Evolutionary conservation across 1,139 yeast genomes (phyloP), one percentile per base, ranked within the genome.

Genomic region (Kluyveromyces sp.): DNA sequence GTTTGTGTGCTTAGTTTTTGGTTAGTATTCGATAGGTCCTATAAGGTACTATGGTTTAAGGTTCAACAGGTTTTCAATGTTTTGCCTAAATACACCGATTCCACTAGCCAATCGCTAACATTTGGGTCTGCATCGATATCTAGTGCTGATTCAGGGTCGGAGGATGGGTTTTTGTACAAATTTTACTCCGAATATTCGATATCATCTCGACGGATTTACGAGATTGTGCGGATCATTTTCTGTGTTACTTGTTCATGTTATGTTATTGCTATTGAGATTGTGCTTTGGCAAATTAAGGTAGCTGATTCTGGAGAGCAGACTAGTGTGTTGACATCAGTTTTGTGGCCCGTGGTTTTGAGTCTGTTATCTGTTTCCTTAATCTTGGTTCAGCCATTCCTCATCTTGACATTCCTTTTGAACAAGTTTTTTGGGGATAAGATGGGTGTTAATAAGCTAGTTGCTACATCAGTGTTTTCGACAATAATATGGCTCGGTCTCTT

Each of bases 361-460:
- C 32, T 47, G 2, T 46, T 63, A 32, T 54, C 61, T 1, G 34
- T 55, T 8, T 46, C 56, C 3, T 41, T 60, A 29, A 56, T 60
- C 5, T 37, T 58, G 32, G 39, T 65, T 3, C 72, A 68, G 39
- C 73, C 73, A 2, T 57, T 59, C 35, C 48, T 65, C 25, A 56
- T 63, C 25, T 45, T 59, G 3, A 49, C 62, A 15, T 51, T 67
- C 4, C 26, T 68, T 4, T 47, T 68, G 15, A 61, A 63, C 50
- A 68, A 67, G 51, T 62, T 68, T 42, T 63, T 60, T 45, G 59
- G 63, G 45, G 62, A 60, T 34, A 52, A 41, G 31, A 42, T 54
- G 29, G 53, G 59, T 38, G 53, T 63, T 4, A 60, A 56, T 34
- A 48, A 56, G 37, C 41, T 62, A 34, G 34, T 52, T 3, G 41